Conservation (phyloP, 495 filamentous ascomycete species). For the Penicillium egyptiacum region DNA sequence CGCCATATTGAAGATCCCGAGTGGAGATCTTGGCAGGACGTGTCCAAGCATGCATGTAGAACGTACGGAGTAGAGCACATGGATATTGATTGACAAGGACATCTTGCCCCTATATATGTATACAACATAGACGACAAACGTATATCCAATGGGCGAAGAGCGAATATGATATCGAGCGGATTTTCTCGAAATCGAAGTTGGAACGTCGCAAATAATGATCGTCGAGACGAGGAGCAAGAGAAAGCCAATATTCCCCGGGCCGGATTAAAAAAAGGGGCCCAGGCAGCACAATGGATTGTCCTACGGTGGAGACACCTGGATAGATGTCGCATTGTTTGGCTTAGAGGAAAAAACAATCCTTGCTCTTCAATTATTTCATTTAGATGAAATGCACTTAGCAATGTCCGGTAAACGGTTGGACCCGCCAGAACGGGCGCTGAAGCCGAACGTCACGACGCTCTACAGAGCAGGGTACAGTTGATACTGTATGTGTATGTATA, state of each 20-base stretch:
- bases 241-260: neutral
- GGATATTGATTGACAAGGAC: neutral
- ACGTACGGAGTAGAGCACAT: neutral
- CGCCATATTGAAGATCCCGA: constrained; percentile 6
- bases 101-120: neutral
- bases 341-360: constrained; percentile 4
- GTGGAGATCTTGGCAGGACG: constrained; percentile 9
- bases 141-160: neutral
- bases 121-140: neutral
- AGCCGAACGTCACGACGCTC: neutral
- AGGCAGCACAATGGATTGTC: constrained; percentile 10
- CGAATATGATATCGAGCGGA: neutral
- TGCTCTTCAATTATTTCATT: constrained; percentile 6
- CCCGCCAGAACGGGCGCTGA: neutral
- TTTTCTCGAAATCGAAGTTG: neutral
- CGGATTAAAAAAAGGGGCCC: constrained; percentile 16
- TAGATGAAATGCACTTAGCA: constrained; percentile 5
- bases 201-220: constrained; percentile 17
- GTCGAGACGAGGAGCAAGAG: constrained; percentile 2
- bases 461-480: neutral
- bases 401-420: constrained; percentile 1
- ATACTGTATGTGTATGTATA: neutral
- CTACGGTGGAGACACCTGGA: constrained; percentile 4
- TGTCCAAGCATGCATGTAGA: neutral
- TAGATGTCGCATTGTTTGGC: neutral